These are phyloP conservation scores for Ogataea wickerhamii DNA, from an alignment of 805 yeast genomes.

Conservation along the genomic window DNA sequence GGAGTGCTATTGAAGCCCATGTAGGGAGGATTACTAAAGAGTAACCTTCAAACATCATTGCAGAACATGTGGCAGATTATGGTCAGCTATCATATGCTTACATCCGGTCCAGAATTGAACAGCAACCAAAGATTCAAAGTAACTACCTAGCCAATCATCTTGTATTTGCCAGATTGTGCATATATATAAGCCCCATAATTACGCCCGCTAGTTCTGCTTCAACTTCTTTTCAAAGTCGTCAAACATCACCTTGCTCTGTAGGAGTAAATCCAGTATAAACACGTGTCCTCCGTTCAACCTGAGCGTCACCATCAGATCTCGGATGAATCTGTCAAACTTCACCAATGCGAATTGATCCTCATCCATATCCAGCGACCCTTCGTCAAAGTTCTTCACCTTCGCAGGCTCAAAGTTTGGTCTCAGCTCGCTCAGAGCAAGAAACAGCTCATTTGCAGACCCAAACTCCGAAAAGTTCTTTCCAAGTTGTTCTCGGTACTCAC, in stretches of 20 bases:
- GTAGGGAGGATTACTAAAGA: too few relatives aligned
- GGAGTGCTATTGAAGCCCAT: too few relatives aligned
- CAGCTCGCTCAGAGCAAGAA: conserved; percentile 37
- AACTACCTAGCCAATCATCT: too few relatives aligned
- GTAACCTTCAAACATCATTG: too few relatives aligned
- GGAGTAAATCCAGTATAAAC: conserved; percentile 52
- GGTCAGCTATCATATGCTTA: too few relatives aligned
- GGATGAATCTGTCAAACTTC: conserved; percentile 34
- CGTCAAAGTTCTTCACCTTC: conserved; percentile 15
- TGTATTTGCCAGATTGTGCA: too few relatives aligned
- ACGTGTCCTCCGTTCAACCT: conserved; percentile 56
- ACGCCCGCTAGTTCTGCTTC: conserved; percentile 10
- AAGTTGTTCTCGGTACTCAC: conserved; percentile 31
- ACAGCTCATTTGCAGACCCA: conserved; percentile 35
- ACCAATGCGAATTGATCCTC: conserved; percentile 11
- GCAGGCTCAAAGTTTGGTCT: conserved; percentile 16
- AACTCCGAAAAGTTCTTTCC: conserved; percentile 37
- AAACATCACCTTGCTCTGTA: conserved; percentile 47
- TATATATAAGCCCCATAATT: too few relatives aligned
- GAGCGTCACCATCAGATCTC: conserved; percentile 41
- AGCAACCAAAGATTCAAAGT: too few relatives aligned
- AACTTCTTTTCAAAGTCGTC: conserved; percentile 37
- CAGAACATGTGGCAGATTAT: too few relatives aligned
- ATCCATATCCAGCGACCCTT: conserved; percentile 4
- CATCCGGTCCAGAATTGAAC: too few relatives aligned